phyloP scores from a whole-genome alignment of 2,329 filamentous ascomycete genomes.

The Geosmithia putterillii region DNA sequence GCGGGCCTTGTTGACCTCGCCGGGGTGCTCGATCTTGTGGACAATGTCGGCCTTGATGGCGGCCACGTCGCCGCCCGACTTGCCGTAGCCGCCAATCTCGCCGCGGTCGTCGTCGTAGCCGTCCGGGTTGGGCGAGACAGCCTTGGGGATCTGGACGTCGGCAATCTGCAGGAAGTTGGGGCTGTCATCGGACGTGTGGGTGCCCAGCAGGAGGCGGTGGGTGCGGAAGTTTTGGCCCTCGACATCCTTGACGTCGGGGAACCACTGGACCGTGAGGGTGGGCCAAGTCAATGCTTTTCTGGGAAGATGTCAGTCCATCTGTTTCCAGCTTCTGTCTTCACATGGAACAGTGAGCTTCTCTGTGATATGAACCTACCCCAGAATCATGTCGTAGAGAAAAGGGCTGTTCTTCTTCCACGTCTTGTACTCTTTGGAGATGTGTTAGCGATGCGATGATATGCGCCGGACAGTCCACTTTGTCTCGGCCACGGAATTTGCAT shows the following conservation, averaged over 20 bases:
- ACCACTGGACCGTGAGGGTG: slow-evolving; percentile 94
- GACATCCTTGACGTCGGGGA: slow-evolving; percentile 83
- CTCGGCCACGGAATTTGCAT: neutral
- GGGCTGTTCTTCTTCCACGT: slow-evolving; percentile 99
- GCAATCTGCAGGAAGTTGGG: slow-evolving; percentile 92
- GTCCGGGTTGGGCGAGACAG: slow-evolving; percentile 57
- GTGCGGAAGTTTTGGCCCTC: slow-evolving; percentile 78
- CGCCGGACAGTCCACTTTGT: too few relatives aligned
- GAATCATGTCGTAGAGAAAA: slow-evolving; percentile 95
- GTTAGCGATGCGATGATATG: slow-evolving; percentile 1
- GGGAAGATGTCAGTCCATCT: slow-evolving; percentile 6
- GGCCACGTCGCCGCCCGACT: slow-evolving; percentile 50
- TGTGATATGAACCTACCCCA: slow-evolving; percentile 41
- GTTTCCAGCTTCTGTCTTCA: too few relatives aligned
- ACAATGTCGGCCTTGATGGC: slow-evolving; percentile 82
- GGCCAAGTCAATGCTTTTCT: slow-evolving; percentile 94
- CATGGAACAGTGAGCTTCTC: neutral
- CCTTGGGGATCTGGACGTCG: slow-evolving; percentile 83
- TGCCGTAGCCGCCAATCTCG: slow-evolving; percentile 88
- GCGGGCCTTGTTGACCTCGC: slow-evolving; percentile 95
- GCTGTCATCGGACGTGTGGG: slow-evolving; percentile 78
- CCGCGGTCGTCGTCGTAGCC: slow-evolving; percentile 88
- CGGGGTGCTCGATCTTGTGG: slow-evolving; percentile 91
- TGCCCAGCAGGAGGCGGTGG: slow-evolving; percentile 85
- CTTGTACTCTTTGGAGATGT: slow-evolving; percentile 68